phyloP scores from a whole-genome alignment of 495 filamentous ascomycete genomes.

The Baudoinia panamericana region DNA sequence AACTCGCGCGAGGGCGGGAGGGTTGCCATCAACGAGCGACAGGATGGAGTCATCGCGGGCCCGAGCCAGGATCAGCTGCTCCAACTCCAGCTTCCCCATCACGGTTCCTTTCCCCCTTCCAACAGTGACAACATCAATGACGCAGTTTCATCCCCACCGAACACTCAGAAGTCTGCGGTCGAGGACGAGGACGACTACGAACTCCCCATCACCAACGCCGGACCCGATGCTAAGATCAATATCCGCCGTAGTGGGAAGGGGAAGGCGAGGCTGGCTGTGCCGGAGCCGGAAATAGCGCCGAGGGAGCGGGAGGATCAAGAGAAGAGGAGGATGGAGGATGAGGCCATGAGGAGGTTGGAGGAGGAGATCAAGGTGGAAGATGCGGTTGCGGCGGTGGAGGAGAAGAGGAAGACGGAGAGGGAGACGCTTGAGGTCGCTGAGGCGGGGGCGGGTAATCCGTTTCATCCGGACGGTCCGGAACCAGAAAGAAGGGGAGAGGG shows the following conservation, averaged over 20 bases:
- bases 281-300: conserved; percentile 12
- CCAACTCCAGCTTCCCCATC: too few relatives aligned
- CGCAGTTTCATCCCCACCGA: too few relatives aligned
- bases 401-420: too few relatives aligned
- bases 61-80: too few relatives aligned
- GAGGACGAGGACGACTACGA: conserved; percentile 2
- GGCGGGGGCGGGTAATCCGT: conserved; percentile 4
- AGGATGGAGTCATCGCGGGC: too few relatives aligned
- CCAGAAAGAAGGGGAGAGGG: not conserved
- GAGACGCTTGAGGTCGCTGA: not conserved
- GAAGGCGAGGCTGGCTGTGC: conserved; percentile 6
- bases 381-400: not conserved
- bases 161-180: not conserved
- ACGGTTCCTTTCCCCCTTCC: too few relatives aligned
- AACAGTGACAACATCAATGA: too few relatives aligned
- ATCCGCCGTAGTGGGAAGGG: conserved; percentile 14
- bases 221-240: conserved; percentile 20
- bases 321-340: conserved; percentile 3
- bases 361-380: conserved; percentile 9
- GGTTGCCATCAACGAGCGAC: too few relatives aligned
- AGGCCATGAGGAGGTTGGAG: conserved; percentile 7
- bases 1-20: not conserved
- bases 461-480: conserved; percentile 13
- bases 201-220: conserved; percentile 21
- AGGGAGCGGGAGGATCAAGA: not conserved